Percentiles rank a stretch among this genome's conserved stretches.
Conservation (phyloP, 306 rosid genomes). For the Purshia tridentata region DNA sequence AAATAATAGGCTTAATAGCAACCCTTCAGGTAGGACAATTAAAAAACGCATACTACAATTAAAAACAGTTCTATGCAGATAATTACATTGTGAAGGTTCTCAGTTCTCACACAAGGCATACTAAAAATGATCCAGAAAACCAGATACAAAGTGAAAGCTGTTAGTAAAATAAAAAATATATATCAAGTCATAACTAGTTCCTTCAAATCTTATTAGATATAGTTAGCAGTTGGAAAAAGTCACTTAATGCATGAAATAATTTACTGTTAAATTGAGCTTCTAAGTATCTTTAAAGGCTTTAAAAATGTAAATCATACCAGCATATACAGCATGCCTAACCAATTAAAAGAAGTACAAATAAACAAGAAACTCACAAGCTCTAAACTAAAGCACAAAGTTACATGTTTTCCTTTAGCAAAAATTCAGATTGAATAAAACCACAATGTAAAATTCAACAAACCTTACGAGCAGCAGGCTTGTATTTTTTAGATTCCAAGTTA, state of each 20-base stretch:
- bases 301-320: neutral
- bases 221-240: neutral
- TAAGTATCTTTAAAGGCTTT: neutral
- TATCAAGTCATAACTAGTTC: neutral
- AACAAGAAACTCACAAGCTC: neutral
- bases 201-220: neutral
- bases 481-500: constrained; percentile 85
- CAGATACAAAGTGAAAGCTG: too few relatives aligned
- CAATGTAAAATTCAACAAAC: constrained; percentile 37
- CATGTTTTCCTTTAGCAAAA: neutral
- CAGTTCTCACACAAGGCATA: too few relatives aligned
- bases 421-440: neutral
- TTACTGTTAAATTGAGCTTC: neutral
- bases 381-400: neutral
- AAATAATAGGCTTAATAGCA: neutral
- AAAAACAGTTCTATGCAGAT: neutral
- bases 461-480: constrained; percentile 99
- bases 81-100: too few relatives aligned
- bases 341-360: neutral
- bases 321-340: neutral
- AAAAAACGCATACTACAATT: neutral
- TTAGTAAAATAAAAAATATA: neutral
- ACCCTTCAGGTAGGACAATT: neutral
- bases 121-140: too few relatives aligned
- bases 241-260: neutral